Evolutionary conservation across 2,329 filamentous ascomycete genomes (phyloP).

Genomic region (Cercospora citrullina): DNA sequence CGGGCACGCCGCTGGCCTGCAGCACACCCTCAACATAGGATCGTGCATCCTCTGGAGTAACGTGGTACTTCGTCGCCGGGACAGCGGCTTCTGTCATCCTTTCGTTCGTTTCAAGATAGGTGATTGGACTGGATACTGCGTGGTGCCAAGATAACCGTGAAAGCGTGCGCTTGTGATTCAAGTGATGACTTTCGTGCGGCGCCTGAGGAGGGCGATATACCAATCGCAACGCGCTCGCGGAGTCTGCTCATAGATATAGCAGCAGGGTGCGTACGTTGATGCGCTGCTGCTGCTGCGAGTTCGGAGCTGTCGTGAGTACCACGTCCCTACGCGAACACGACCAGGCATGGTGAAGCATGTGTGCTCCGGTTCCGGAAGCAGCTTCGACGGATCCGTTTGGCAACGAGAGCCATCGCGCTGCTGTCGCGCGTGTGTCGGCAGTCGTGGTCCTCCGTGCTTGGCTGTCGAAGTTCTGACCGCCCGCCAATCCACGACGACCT

Average conservation of each 20-base stretch:
- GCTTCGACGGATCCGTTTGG: background rate
- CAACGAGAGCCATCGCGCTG: background rate
- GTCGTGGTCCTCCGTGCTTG: background rate
- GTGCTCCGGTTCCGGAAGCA: background rate
- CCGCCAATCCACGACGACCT: background rate
- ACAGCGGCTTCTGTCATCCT: background rate
- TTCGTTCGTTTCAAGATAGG: background rate
- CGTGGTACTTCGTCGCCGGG: slow-evolving; percentile 21
- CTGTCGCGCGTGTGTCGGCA: background rate
- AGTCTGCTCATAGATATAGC: background rate
- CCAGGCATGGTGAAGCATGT: background rate
- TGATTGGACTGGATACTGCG: background rate
- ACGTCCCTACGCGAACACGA: background rate
- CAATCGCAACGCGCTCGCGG: background rate
- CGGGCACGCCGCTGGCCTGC: slow-evolving; percentile 60
- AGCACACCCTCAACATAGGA: slow-evolving; percentile 58
- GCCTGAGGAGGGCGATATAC: background rate
- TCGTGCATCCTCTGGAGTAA: slow-evolving; percentile 37
- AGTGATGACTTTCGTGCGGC: background rate
- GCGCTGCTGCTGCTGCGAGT: background rate
- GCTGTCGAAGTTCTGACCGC: background rate
- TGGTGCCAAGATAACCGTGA: background rate
- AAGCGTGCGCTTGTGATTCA: background rate
- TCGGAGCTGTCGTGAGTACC: background rate
- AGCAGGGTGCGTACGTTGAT: background rate